A percentile compares a stretch with the other conserved stretches of the same genome.
These are phyloP conservation scores for Penicillium longicatenatum DNA, from an alignment of 495 filamentous ascomycete genomes.

Conservation along the genomic window DNA sequence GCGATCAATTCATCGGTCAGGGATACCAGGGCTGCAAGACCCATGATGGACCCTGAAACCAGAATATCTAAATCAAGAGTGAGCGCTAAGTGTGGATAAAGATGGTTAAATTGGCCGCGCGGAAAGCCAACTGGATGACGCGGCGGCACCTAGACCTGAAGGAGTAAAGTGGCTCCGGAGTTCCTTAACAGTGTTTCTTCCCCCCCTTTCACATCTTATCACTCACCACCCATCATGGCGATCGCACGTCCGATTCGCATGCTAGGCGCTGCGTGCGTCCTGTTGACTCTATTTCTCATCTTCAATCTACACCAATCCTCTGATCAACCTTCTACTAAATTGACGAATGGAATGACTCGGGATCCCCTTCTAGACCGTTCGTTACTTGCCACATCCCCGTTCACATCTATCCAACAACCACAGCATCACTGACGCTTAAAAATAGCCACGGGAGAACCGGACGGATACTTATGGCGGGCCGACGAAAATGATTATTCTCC, in stretches of 20 bases:
- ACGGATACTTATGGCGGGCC: conserved; percentile 69
- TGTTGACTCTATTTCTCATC: conserved; percentile 73
- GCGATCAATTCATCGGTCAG: conserved; percentile 43
- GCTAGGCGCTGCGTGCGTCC: conserved; percentile 66
- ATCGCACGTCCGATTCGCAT: conserved; percentile 80
- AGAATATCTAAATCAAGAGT: not conserved
- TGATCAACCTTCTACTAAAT: conserved; percentile 33
- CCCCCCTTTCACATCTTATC: conserved; percentile 12
- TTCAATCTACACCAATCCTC: conserved; percentile 64
- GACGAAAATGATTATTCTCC: conserved; percentile 70
- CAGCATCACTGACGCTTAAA: conserved; percentile 8
- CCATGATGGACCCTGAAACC: conserved; percentile 40
- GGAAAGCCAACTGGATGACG: conserved; percentile 21
- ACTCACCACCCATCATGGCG: conserved; percentile 60
- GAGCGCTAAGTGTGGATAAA: conserved; percentile 1
- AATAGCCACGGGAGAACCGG: conserved; percentile 78
- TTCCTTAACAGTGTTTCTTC: conserved; percentile 13
- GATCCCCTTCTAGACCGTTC: conserved; percentile 77
- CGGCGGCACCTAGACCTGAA: conserved; percentile 33
- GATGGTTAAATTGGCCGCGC: conserved; percentile 6
- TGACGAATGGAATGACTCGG: conserved; percentile 55
- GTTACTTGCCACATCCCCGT: conserved; percentile 50
- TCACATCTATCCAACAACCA: conserved; percentile 4
- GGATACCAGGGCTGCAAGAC: conserved; percentile 41
- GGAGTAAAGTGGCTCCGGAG: conserved; percentile 29